These are phyloP conservation scores for Hyphopichia fennica DNA, from an alignment of 1,139 yeast genomes.

Conservation along the genomic window DNA sequence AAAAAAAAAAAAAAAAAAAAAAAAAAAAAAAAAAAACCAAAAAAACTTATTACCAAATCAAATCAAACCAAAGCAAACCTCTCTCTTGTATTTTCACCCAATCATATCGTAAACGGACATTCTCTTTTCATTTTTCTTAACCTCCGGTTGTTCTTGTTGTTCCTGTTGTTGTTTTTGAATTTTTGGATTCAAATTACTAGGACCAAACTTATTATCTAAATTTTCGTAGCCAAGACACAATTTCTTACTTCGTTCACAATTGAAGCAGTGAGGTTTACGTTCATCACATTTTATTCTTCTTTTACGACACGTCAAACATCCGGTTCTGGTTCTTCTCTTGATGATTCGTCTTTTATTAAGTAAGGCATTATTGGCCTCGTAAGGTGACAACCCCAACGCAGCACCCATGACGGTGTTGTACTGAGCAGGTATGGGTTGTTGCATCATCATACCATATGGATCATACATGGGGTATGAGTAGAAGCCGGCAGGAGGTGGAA, in stretches of 20 bases:
- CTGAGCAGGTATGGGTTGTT: conserved; percentile 4
- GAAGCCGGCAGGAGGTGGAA: neutral
- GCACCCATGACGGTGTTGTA: neutral
- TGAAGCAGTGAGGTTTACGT: conserved; percentile 68
- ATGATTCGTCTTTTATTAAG: conserved; percentile 44
- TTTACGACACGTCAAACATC: conserved; percentile 72
- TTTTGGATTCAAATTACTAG: conserved; percentile 4
- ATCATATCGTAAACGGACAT: conserved; percentile 4
- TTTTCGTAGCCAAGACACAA: conserved; percentile 67
- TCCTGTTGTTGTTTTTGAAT: neutral
- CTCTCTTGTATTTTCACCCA: neutral
- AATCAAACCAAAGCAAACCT: neutral
- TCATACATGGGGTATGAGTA: conserved; percentile 4
- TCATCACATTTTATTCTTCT: conserved; percentile 77
- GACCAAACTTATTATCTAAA: conserved; percentile 13
- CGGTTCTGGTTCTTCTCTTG: conserved; percentile 65
- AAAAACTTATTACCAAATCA: neutral
- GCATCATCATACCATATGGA: conserved; percentile 6
- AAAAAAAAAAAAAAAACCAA: neutral
- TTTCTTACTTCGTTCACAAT: conserved; percentile 71
- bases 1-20: neutral
- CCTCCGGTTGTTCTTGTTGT: too few species aligned
- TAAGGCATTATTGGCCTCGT: conserved; percentile 34
- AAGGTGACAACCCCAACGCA: conserved; percentile 8
- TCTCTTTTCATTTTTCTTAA: neutral